A percentile compares a stretch with the other conserved stretches of the same genome.
Evolutionary conservation across 148 eudicot species (phyloP).

Genomic region (Silene conica): DNA sequence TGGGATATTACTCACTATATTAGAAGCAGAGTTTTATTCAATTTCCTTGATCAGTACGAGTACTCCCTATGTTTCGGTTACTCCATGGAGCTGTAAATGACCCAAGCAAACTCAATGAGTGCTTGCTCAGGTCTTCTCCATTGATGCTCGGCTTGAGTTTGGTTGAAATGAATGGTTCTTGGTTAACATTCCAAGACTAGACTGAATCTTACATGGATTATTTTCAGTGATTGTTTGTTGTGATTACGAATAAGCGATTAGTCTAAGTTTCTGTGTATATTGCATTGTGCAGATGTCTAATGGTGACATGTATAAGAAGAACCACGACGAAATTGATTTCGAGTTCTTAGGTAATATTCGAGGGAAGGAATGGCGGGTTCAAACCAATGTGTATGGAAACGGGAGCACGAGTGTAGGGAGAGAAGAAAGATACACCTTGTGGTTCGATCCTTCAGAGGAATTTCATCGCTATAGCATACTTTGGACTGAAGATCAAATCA

Average conservation of each 20-base stretch:
- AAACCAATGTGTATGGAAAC: constrained; percentile 86
- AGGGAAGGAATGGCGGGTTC: constrained; percentile 90
- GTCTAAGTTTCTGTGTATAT: background rate
- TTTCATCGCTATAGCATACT: constrained; percentile 79
- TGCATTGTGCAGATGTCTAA: constrained; percentile 70
- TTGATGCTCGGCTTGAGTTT: background rate
- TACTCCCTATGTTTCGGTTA: too few relatives aligned
- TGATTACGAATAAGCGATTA: background rate
- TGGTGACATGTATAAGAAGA: constrained; percentile 70
- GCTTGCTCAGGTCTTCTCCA: background rate
- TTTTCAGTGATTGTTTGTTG: background rate
- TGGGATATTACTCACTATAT: too few relatives aligned
- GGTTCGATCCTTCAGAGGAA: constrained; percentile 94
- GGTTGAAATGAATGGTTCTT: background rate
- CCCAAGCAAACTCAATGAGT: background rate
- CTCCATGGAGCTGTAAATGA: too few relatives aligned
- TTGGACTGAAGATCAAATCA: constrained; percentile 70
- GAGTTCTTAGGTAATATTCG: constrained; percentile 92
- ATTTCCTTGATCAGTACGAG: background rate
- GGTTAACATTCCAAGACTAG: background rate
- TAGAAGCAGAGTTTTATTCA: constrained; percentile 3
- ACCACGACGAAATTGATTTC: constrained; percentile 83
- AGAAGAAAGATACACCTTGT: constrained; percentile 81
- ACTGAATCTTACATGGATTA: background rate
- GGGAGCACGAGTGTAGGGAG: constrained; percentile 83